These are phyloP conservation scores for Diaporthe batatas DNA, from an alignment of 2,329 filamentous ascomycete genomes.

Conservation along the genomic window DNA sequence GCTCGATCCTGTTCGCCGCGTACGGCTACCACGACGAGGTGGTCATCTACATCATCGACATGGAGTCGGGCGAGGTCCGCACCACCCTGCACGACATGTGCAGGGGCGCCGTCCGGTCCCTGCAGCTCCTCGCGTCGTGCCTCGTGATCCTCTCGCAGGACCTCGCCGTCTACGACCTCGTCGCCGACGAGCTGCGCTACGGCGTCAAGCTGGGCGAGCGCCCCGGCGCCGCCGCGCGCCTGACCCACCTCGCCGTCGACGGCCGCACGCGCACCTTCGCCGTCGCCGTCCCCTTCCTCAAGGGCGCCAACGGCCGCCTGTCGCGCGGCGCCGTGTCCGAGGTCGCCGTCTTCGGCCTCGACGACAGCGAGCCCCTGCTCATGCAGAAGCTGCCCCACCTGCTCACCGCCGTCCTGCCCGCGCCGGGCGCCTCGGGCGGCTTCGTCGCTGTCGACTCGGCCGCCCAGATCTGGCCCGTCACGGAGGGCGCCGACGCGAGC, in stretches of 20 bases:
- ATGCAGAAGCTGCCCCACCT: conserved; percentile 68
- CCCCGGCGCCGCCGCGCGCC: conserved; percentile 55
- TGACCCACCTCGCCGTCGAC: conserved; percentile 81
- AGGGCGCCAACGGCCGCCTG: conserved; percentile 44
- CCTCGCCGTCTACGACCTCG: conserved; percentile 86
- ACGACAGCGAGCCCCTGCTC: conserved; percentile 70
- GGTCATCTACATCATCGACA: conserved; percentile 82
- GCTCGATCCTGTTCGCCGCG: conserved; percentile 82
- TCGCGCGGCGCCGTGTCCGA: conserved; percentile 60
- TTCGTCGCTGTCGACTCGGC: conserved; percentile 83
- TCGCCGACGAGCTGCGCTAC: conserved; percentile 80
- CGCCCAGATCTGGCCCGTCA: conserved; percentile 76
- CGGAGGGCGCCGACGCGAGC: conserved; percentile 69
- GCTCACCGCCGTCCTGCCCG: conserved; percentile 75
- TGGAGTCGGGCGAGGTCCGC: conserved; percentile 74
- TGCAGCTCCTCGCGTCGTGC: conserved; percentile 79
- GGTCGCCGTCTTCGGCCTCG: conserved; percentile 76
- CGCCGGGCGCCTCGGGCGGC: conserved; percentile 66
- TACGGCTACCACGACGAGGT: conserved; percentile 68
- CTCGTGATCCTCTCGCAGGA: conserved; percentile 81
- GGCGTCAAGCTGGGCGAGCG: conserved; percentile 68
- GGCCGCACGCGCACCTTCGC: conserved; percentile 74
- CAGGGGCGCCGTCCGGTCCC: conserved; percentile 72
- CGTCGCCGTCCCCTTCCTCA: conserved; percentile 63
- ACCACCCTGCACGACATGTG: conserved; percentile 77